Evolutionary conservation across 345 rosid species (phyloP), one percentile per base, ranked within the genome.

Genomic region (Citrus cavaleriei): DNA sequence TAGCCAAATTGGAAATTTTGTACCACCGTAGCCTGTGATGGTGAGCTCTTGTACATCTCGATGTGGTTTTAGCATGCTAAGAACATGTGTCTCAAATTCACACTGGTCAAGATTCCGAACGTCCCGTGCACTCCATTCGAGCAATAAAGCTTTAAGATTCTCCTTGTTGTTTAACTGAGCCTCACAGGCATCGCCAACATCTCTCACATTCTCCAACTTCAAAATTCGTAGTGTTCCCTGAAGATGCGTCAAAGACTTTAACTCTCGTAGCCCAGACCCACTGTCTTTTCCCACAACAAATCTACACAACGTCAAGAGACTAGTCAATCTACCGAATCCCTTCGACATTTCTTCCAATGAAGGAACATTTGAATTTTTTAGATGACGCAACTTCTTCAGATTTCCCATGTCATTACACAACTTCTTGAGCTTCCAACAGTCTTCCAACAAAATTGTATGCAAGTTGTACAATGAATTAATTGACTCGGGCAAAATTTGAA

Each of bases 191-290:
- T 51, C 57, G 21, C 6, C 57, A 51, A 18, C 7, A 51, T 18
- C 21, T 18, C 18, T 51, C 21, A 51, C 57, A 18, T 51, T 51
- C 57, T 51, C 57, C 57, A 51, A 51, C 22, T 5, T 51, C 7
- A 7, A 51, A 18, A 51, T 51, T 16, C 0, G 0, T 0, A 51
- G 57, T 4, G 0, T 14, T 0, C 4, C 57, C 7, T 18, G 57
- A 51, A 51, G 57, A 49, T 14, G 19, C 55, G 0, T 0, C 55
- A 49, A 49, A 1, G 55, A 49, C 55, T 51, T 51, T 7, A 51
- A 51, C 57, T 51, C 57, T 16, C 21, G 57, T 1, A 51, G 0
- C 0, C 57, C 22, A 51, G 57, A 51, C 16, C 22, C 57, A 5
- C 6, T 1, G 21, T 51, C 57, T 51, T 51, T 51, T 51, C 57